Evolutionary conservation across 208 protist genomes (phyloP).

Genomic region (Trypanosoma avium): DNA sequence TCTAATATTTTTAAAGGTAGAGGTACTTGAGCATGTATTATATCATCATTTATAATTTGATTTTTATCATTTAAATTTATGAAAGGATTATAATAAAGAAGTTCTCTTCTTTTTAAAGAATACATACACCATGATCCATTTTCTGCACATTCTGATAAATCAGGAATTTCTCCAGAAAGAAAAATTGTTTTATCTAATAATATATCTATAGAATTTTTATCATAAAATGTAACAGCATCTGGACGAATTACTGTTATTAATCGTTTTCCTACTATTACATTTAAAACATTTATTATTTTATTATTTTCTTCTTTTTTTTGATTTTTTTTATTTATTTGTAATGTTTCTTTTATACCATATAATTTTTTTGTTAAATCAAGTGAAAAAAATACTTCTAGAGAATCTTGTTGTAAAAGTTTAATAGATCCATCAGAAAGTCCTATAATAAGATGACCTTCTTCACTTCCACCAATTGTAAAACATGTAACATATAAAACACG

Average conservation of each 20-base stretch:
- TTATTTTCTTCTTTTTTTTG: background rate
- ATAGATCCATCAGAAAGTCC: constrained; percentile 61
- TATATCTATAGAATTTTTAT: constrained; percentile 27
- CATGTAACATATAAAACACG: constrained; percentile 36
- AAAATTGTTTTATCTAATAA: constrained; percentile 20
- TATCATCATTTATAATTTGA: constrained; percentile 28
- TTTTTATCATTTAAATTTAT: background rate
- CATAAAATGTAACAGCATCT: constrained; percentile 36
- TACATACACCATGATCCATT: constrained; percentile 35
- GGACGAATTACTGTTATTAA: constrained; percentile 37
- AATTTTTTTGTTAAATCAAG: constrained; percentile 26
- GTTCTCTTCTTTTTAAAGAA: constrained; percentile 6
- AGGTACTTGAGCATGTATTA: constrained; percentile 64
- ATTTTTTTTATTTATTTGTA: too few relatives aligned
- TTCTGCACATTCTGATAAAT: constrained; percentile 3
- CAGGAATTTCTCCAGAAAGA: constrained; percentile 14
- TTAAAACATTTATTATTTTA: constrained; percentile 14
- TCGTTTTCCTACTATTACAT: constrained; percentile 30
- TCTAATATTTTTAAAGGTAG: constrained; percentile 45
- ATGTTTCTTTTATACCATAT: background rate
- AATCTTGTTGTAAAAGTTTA: constrained; percentile 57
- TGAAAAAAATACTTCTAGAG: constrained; percentile 40
- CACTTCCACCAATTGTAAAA: constrained; percentile 35
- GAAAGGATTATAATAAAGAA: constrained; percentile 15
- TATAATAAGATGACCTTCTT: constrained; percentile 43